Conservation (phyloP, 305 asterid genomes). For the Plantago coronopus region DNA sequence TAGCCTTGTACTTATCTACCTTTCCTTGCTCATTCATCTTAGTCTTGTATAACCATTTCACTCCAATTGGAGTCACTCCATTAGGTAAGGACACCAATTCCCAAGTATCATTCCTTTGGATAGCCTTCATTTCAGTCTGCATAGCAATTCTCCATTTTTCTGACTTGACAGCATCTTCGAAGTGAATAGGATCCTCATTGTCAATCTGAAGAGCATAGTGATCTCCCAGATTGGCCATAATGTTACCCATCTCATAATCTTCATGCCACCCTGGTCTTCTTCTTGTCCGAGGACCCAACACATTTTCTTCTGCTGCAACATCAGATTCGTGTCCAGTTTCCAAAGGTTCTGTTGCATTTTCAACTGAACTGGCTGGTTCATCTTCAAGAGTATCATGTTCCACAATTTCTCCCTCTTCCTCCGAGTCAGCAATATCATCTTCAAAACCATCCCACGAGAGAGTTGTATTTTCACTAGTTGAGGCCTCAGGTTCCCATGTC, state of each 20-base stretch:
- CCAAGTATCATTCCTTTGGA: neutral
- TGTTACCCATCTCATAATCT: no score
- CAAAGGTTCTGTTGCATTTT: no score
- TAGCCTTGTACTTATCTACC: neutral
- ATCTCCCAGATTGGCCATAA: no score
- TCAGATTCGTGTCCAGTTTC: no score
- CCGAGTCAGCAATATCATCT: neutral
- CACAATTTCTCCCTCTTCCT: neutral
- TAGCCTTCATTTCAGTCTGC: neutral
- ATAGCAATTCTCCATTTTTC: conserved; percentile 4
- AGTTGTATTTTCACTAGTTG: neutral
- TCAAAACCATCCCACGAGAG: conserved; percentile 9
- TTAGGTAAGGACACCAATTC: neutral
- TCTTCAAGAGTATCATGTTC: neutral
- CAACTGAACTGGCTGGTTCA: no score
- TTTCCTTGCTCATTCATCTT: neutral
- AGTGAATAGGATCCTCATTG: neutral
- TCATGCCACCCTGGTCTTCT: neutral
- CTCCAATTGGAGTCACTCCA: neutral
- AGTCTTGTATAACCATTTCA: conserved; percentile 3
- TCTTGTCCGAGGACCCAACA: neutral
- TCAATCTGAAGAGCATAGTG: neutral
- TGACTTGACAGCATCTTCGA: neutral
- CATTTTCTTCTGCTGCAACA: neutral
- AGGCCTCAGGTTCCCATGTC: neutral